Conservation (phyloP, 1,284 basidiomycete genomes). For the Ceratobasidium sp. region DNA sequence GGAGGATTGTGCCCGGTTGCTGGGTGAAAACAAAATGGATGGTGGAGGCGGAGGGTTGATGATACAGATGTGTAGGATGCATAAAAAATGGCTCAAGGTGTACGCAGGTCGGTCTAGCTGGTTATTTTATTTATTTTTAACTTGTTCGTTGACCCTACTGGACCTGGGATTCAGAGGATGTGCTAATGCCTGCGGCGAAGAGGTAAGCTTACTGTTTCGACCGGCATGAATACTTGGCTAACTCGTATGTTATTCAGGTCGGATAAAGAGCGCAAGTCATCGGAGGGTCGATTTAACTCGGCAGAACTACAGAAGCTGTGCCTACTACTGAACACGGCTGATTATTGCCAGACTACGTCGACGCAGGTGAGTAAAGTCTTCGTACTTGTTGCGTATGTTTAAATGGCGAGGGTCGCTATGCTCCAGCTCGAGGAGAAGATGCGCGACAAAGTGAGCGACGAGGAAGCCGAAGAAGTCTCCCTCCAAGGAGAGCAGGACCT, state of each 20-base stretch:
- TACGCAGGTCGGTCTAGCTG: conserved; percentile 77
- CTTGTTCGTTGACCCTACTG: not conserved
- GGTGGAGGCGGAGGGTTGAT: conserved; percentile 82
- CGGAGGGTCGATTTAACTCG: conserved; percentile 79
- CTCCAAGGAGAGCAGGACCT: conserved; percentile 88
- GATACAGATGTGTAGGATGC: conserved; percentile 77
- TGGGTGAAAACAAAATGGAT: conserved; percentile 11
- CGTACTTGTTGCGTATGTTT: conserved; percentile 5
- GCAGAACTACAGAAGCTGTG: conserved; percentile 83
- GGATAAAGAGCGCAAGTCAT: conserved; percentile 69
- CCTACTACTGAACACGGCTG: conserved; percentile 93
- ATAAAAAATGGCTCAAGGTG: conserved; percentile 92
- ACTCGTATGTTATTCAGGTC: conserved; percentile 41
- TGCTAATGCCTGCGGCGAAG: conserved; percentile 78
- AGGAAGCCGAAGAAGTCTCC: conserved; percentile 80
- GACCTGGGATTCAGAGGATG: conserved; percentile 70
- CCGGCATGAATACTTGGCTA: not conserved
- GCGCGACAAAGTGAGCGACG: conserved; percentile 90
- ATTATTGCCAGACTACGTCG: conserved; percentile 95
- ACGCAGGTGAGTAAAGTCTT: conserved; percentile 68
- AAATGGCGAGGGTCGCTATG: conserved; percentile 23
- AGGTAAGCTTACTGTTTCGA: conserved; percentile 58
- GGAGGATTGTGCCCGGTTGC: conserved; percentile 79
- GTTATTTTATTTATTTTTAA: not conserved
- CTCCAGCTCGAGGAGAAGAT: conserved; percentile 64